These are phyloP conservation scores for Isochrysis galbana DNA, from an alignment of 78 protist genomes.

Conservation along the genomic window DNA sequence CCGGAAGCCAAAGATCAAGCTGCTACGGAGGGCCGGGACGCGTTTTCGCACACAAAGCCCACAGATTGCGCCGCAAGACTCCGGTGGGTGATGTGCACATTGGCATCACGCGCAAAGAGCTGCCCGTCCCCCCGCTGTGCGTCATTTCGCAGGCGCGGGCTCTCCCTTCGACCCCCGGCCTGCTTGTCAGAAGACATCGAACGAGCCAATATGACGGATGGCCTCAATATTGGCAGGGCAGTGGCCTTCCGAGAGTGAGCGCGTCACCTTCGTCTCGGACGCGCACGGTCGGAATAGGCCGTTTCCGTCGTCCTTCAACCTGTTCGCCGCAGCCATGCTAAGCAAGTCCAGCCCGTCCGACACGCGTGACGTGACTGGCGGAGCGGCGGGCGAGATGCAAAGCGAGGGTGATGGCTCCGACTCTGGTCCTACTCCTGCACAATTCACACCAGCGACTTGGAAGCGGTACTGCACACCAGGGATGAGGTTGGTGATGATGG, in stretches of 20 bases:
- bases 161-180: too few relatives aligned
- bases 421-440: background rate
- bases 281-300: background rate
- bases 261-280: background rate
- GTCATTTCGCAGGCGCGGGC: too few relatives aligned
- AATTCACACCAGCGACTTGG: background rate
- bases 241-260: background rate
- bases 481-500: background rate
- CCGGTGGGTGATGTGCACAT: too few relatives aligned
- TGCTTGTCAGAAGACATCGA: background rate
- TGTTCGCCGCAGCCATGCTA: background rate
- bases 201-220: background rate
- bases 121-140: too few relatives aligned
- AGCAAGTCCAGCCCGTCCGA: background rate
- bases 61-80: too few relatives aligned
- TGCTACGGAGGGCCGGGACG: too few relatives aligned
- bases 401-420: background rate
- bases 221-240: background rate
- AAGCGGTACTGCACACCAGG: background rate
- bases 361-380: background rate
- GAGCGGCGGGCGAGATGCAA: background rate
- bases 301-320: background rate
- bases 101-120: too few relatives aligned
- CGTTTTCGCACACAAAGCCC: too few relatives aligned
- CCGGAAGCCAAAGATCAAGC: too few relatives aligned